Conservation (phyloP, 164 flowering plant species). For the Aristolochia fimbriata region DNA sequence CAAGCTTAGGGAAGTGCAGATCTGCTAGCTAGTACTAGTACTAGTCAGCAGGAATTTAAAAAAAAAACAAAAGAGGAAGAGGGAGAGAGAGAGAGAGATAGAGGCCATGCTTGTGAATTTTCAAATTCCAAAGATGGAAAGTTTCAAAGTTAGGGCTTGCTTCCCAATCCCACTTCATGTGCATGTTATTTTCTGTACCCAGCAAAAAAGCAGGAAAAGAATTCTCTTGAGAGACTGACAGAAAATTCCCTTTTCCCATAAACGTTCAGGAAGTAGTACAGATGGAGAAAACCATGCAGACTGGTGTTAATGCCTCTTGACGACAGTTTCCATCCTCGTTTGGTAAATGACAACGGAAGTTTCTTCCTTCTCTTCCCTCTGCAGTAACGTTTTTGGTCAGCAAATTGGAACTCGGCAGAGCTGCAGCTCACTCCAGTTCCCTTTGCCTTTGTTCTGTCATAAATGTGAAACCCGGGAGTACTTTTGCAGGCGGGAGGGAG, state of each 20-base stretch:
- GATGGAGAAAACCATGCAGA: constrained; percentile 10
- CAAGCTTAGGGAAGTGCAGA: too few species aligned
- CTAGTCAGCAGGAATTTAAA: too few species aligned
- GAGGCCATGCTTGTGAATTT: too few species aligned
- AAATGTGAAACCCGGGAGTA: not conserved
- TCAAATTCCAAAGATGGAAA: too few species aligned
- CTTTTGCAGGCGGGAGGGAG: too few species aligned
- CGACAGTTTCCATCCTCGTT: not conserved
- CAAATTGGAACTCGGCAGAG: constrained; percentile 4
- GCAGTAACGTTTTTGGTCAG: constrained; percentile 16
- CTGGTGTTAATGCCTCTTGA: constrained; percentile 1
- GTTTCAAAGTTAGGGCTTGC: too few species aligned
- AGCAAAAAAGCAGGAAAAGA: not conserved
- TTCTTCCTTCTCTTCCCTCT: constrained; percentile 5
- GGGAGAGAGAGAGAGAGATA: too few species aligned
- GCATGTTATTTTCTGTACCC: not conserved
- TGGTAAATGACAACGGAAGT: constrained; percentile 7
- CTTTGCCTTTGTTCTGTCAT: not conserved
- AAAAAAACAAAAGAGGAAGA: too few species aligned
- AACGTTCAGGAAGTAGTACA: constrained; percentile 6
- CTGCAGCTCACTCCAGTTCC: constrained; percentile 1
- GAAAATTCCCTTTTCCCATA: constrained; percentile 5
- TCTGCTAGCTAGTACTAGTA: too few species aligned
- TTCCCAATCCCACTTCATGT: too few species aligned
- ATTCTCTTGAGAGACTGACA: constrained; percentile 2